phyloP scores from a whole-genome alignment of 1,139 yeast genomes.

The Taphrina confusa region DNA sequence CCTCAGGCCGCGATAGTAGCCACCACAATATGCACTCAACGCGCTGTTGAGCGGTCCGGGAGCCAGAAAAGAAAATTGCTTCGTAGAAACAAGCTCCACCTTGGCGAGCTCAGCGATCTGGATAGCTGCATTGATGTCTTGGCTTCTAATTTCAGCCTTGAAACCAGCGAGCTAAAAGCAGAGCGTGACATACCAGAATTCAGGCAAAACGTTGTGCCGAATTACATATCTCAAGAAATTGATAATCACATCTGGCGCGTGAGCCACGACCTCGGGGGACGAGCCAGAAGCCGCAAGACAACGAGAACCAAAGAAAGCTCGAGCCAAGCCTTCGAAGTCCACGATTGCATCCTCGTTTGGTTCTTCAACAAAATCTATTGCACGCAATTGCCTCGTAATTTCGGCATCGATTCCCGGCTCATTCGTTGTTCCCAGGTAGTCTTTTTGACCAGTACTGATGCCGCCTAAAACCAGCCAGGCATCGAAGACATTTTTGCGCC shows the following conservation, averaged over 20 bases:
- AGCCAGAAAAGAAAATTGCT: slow-evolving; percentile 6
- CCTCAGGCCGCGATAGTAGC: slow-evolving; percentile 2
- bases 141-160: neutral
- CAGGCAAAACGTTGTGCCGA: slow-evolving; percentile 25
- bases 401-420: neutral
- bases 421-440: neutral
- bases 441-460: slow-evolving; percentile 4
- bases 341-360: neutral
- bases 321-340: slow-evolving; percentile 22
- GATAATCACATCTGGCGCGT: slow-evolving; percentile 26
- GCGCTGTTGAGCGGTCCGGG: slow-evolving; percentile 17
- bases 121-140: slow-evolving; percentile 11
- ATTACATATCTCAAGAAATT: slow-evolving; percentile 20
- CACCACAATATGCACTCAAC: slow-evolving; percentile 4
- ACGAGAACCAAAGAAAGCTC: slow-evolving; percentile 14
- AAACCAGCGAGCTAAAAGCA: neutral
- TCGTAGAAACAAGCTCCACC: neutral
- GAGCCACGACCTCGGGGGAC: slow-evolving; percentile 11
- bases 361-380: slow-evolving; percentile 3
- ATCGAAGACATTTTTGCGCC: slow-evolving; percentile 30
- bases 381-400: neutral
- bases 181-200: neutral
- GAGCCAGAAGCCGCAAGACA: slow-evolving; percentile 22
- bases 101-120: neutral
- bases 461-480: slow-evolving; percentile 17